Evolutionary conservation across 192 early-diverging fungal genomes (phyloP).

Genomic region (Podila horticola): DNA sequence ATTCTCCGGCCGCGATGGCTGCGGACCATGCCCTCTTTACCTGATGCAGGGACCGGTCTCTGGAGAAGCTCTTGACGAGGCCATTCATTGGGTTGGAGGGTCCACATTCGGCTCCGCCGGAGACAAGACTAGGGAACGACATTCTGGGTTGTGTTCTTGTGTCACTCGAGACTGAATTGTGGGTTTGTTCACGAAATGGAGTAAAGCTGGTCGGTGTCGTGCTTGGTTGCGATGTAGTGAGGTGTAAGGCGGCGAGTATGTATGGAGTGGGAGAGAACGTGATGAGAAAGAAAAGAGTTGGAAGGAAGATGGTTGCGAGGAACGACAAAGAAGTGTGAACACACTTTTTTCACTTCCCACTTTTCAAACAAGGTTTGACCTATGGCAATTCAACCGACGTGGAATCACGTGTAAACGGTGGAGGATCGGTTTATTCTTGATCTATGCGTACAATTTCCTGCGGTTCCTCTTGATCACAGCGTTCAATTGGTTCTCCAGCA

Average conservation of each 20-base stretch:
- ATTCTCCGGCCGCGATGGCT: too few relatives aligned
- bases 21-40: constrained; percentile 34
- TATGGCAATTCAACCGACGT: too few relatives aligned
- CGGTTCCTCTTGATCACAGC: constrained; percentile 47
- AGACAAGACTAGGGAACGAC: constrained; percentile 69
- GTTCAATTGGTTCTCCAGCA: constrained; percentile 46
- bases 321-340: too few relatives aligned
- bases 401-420: background rate
- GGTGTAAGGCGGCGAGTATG: background rate
- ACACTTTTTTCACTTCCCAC: too few relatives aligned
- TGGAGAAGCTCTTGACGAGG: constrained; percentile 83
- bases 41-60: constrained; percentile 84
- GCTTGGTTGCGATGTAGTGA: background rate
- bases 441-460: constrained; percentile 36
- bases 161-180: background rate
- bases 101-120: constrained; percentile 76
- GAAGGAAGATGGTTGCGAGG: too few relatives aligned
- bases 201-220: background rate
- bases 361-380: too few relatives aligned
- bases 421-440: background rate
- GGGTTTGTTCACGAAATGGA: background rate
- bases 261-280: too few relatives aligned
- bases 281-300: too few relatives aligned
- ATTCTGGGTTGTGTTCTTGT: constrained; percentile 16
- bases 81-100: constrained; percentile 80